phyloP scores from a whole-genome alignment of 2,329 filamentous ascomycete species.

The Sporothrix humicola region DNA sequence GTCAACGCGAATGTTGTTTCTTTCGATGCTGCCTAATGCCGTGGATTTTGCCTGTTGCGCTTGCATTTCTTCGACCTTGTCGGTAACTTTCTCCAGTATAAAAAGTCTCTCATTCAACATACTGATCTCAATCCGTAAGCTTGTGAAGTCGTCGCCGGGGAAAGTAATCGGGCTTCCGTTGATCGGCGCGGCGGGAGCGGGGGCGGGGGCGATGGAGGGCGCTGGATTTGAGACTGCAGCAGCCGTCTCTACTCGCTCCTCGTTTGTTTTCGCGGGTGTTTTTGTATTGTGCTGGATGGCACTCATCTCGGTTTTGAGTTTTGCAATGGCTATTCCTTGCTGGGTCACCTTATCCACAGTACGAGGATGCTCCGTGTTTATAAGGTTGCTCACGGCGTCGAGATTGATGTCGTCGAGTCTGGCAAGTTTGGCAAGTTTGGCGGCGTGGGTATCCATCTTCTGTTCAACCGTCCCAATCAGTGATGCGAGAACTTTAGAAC shows the following conservation, averaged over 20 bases:
- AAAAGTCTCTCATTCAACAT: constrained; percentile 29
- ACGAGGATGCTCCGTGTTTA: constrained; percentile 21
- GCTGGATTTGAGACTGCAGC: background rate
- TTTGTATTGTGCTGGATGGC: background rate
- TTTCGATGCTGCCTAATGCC: background rate
- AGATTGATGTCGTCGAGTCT: constrained; percentile 25
- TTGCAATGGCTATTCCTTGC: constrained; percentile 18
- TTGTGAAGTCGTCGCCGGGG: constrained; percentile 37
- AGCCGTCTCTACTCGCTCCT: background rate
- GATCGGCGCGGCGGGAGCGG: background rate
- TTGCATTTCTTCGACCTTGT: background rate
- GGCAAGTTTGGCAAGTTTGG: constrained; percentile 18
- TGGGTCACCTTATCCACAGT: background rate
- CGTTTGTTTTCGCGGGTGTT: background rate
- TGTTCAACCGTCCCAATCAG: constrained; percentile 4
- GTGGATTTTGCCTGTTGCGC: background rate
- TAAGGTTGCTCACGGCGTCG: constrained; percentile 10
- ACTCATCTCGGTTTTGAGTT: constrained; percentile 12
- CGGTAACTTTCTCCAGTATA: constrained; percentile 2
- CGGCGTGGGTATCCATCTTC: constrained; percentile 14
- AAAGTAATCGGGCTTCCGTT: constrained; percentile 18
- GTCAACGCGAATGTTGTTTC: background rate
- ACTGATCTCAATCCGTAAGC: constrained; percentile 34
- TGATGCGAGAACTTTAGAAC: background rate
- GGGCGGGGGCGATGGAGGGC: background rate